A percentile compares a stretch with the other conserved stretches of the same genome.
phyloP scores from a whole-genome alignment of 192 early-diverging fungal genomes.

The Linnemannia zychae region DNA sequence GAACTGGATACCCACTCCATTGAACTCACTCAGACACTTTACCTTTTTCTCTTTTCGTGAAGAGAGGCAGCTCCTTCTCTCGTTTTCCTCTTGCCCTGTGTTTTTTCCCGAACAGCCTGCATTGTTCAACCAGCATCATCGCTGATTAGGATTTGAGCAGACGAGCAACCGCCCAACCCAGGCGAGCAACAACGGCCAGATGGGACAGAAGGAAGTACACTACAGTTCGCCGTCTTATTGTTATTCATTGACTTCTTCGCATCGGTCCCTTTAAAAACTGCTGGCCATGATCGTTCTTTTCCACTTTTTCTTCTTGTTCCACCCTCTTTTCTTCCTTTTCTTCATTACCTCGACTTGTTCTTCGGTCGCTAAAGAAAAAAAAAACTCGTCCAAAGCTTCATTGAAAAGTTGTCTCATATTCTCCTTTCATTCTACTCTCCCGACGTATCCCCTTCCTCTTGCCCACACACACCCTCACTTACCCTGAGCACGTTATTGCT shows the following conservation, averaged over 20 bases:
- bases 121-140: neutral
- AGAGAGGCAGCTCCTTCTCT: neutral
- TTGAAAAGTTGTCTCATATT: neutral
- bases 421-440: neutral
- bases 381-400: neutral
- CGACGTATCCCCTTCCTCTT: neutral
- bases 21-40: neutral
- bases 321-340: neutral
- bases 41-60: neutral
- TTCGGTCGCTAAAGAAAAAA: no score
- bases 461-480: neutral
- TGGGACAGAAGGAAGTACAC: conserved; percentile 5
- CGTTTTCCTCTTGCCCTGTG: neutral
- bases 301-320: neutral
- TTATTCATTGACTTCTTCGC: neutral
- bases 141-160: neutral
- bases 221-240: conserved; percentile 9
- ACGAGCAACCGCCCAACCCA: neutral
- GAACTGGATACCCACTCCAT: neutral
- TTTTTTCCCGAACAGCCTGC: neutral
- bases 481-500: conserved; percentile 1
- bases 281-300: neutral
- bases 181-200: neutral
- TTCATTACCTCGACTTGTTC: neutral
- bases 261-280: neutral